Evolutionary conservation across 2,329 filamentous ascomycete species (phyloP), one percentile per base, ranked within the genome.

Genomic region (Parascedosporium putredinis): DNA sequence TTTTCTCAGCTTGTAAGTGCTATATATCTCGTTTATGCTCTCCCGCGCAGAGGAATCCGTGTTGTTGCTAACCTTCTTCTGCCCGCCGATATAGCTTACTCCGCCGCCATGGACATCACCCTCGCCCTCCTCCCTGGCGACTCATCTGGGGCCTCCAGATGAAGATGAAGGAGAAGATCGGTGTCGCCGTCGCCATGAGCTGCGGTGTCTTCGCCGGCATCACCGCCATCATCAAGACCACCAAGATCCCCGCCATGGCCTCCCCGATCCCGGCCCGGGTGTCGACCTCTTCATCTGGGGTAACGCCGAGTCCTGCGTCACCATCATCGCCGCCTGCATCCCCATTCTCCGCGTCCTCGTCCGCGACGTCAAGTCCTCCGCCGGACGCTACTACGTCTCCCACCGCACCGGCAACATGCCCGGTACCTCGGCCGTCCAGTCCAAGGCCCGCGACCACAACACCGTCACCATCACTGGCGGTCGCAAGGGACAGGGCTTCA

Each of bases 131-230:
- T 71, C 69, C 68, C 0, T 69, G 65, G 67, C 63, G 58, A 20
- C 62, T 71, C 7, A 63, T 71, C 40, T 67, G 64, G 66, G 58
- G 58, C 1, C 55, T 68, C 12, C 61, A 60, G 6, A 69, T 71
- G 63, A 65, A 60, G 50, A 57, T 55, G 24, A 66, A 63, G 52
- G 68, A 71, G 45, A 69, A 69, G 49, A 52, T 67, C 12, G 67
- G 68, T 3, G 66, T 68, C 0, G 55, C 64, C 8, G 53, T 67
- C 1, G 68, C 68, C 7, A 70, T 71, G 69, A 67, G 65, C 53
- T 64, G 70, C 57, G 68, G 68, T 1, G 50, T 71, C 2, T 66
- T 71, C 24, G 64, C 62, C 9, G 63, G 61, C 1, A 55, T 56
- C 2, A 60, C 63, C 1, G 61, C 64, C 3, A 56, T 64, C 16